Evolutionary conservation across 2,329 filamentous ascomycete genomes (phyloP), one percentile per base, ranked within the genome.

Genomic region (Penicillium sp.): DNA sequence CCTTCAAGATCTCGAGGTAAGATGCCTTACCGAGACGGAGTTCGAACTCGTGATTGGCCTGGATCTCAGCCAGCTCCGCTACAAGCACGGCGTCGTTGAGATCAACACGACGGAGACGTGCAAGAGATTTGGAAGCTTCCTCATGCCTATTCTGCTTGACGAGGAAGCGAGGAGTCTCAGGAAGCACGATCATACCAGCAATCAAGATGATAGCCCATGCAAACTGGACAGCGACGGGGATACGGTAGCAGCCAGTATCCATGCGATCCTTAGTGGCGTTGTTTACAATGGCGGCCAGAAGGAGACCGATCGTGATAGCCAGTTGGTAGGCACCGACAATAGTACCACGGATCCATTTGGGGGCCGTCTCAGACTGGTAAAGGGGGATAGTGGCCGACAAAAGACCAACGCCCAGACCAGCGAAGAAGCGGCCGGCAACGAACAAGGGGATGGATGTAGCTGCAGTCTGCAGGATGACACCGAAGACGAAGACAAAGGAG

Each of bases 1-100:
- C 64, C 24, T 60, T 64, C 38, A 74, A 51, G 43, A 67, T 69
- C 33, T 72, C 69, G 6, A 68, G 42, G 47, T 71, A 74, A 15
- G 61, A 62, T 4, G 69, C 64, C 3, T 59, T 64, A 42, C 71
- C 71, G 6, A 72, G 51, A 32, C 61, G 60, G 60, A 86, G 78
- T 77, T 95, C 90, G 68, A 89, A 89, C 71, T 88, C 87, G 71
- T 92, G 82, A 76, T 93, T 95, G 73, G 89, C 89, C 54, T 92
- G 79, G 59, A 95, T 88, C 75, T 95, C 89, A 31, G 86, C 78
- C 40, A 93, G 79, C 72, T 95, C 89, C 54, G 81, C 77, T 70
- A 93, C 82, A 67, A 83, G 87, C 53, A 84, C 79, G 15, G 85
- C 88, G 47, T 87, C 81, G 47, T 74, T 67, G 44, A 84, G 77